Percentiles rank a stretch among this genome's conserved stretches.
Conservation (phyloP, 306 rosid species). For the Biancaea sappan region DNA sequence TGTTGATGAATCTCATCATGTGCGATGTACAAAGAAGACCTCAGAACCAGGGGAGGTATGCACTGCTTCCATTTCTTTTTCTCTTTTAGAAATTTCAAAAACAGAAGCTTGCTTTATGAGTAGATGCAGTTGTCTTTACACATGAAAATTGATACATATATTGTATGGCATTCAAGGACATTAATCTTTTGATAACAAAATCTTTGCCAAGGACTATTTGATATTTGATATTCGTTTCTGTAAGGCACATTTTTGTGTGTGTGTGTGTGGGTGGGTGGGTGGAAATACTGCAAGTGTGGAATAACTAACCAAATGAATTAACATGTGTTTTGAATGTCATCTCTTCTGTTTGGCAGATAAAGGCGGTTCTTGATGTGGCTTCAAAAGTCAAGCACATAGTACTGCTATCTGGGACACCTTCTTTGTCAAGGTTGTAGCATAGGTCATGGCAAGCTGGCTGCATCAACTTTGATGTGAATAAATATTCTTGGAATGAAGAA, state of each 20-base stretch:
- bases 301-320: background rate
- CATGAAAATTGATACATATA: background rate
- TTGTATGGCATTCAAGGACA: background rate
- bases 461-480: slow-evolving; percentile 16
- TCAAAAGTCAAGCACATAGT: slow-evolving; percentile 68
- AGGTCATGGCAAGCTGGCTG: slow-evolving; percentile 34
- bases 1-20: slow-evolving; percentile 95
- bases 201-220: background rate
- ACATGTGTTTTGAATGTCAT: background rate
- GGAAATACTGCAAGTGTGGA: slow-evolving; percentile 15
- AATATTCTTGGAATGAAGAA: slow-evolving; percentile 27
- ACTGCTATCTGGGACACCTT: slow-evolving; percentile 95
- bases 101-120: slow-evolving; percentile 3
- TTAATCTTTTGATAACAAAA: background rate
- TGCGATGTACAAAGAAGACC: slow-evolving; percentile 77
- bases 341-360: slow-evolving; percentile 57
- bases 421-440: slow-evolving; percentile 87
- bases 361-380: slow-evolving; percentile 85
- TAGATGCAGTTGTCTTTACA: background rate
- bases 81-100: slow-evolving; percentile 26
- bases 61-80: slow-evolving; percentile 24
- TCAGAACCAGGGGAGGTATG: slow-evolving; percentile 87
- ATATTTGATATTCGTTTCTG: slow-evolving; percentile 1
- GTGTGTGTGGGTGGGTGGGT: slow-evolving; percentile 5
- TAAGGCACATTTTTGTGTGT: slow-evolving; percentile 7